Conservation (phyloP, 805 yeast genomes). For the Saturnispora hagleri region DNA sequence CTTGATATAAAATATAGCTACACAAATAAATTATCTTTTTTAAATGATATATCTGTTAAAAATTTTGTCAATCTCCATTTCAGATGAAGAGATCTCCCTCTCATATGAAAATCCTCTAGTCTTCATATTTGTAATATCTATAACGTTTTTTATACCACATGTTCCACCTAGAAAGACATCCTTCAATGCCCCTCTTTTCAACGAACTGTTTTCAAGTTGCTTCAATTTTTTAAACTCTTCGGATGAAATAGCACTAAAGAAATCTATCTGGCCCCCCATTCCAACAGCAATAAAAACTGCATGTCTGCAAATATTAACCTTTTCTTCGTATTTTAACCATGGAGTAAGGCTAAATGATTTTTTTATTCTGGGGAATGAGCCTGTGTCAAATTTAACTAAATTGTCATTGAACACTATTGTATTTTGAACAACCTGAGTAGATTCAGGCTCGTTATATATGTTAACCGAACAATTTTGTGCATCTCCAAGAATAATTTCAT, state of each 20-base stretch:
- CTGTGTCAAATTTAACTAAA: conserved; percentile 12
- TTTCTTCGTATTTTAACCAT: conserved; percentile 18
- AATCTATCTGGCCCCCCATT: conserved; percentile 29
- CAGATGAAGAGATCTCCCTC: background rate
- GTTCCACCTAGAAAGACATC: background rate
- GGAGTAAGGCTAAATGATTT: conserved; percentile 24
- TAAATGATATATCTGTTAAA: conserved; percentile 2
- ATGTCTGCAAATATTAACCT: conserved; percentile 5
- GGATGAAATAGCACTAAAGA: conserved; percentile 10
- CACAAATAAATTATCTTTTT: background rate
- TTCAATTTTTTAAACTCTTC: conserved; percentile 7
- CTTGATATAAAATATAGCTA: background rate
- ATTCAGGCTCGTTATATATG: background rate
- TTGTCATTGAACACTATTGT: conserved; percentile 8
- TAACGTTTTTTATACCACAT: background rate
- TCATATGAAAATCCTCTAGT: background rate
- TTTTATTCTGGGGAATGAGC: conserved; percentile 28
- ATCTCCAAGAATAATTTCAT: conserved; percentile 11
- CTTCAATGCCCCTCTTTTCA: background rate
- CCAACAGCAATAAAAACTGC: conserved; percentile 27
- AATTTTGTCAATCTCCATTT: background rate
- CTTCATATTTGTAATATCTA: background rate
- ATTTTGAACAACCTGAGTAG: conserved; percentile 15
- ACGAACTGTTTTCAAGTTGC: background rate
- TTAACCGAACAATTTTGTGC: conserved; percentile 15